phyloP scores from a whole-genome alignment of 192 early-diverging fungal genomes.

The Coemansia sp. region DNA sequence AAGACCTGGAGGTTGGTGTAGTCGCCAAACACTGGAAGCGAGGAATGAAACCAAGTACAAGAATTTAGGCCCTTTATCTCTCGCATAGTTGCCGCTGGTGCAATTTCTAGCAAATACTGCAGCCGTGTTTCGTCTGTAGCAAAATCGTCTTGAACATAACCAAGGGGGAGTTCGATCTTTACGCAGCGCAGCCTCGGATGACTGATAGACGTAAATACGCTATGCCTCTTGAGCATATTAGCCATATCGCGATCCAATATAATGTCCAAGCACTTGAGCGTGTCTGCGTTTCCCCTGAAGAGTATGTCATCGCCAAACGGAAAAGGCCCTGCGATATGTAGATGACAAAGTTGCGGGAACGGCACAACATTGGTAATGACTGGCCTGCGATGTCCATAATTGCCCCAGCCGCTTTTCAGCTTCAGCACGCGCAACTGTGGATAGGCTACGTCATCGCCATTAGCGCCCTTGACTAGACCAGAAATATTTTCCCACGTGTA shows the following conservation, averaged over 20 bases:
- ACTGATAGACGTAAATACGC: slow-evolving; percentile 2
- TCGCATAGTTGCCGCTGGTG: neutral
- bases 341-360: slow-evolving; percentile 11
- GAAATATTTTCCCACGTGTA: neutral
- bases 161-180: neutral
- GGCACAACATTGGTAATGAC: neutral
- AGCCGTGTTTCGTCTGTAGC: neutral
- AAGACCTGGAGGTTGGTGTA: neutral
- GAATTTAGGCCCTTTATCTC: neutral
- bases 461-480: slow-evolving; percentile 4
- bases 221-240: slow-evolving; percentile 4
- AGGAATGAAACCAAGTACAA: neutral
- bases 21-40: neutral
- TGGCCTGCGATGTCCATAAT: too few relatives aligned
- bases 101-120: neutral
- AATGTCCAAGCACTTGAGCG: slow-evolving; percentile 8
- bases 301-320: slow-evolving; percentile 20
- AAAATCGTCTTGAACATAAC: neutral
- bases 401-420: neutral
- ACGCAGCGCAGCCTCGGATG: neutral
- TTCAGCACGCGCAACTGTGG: neutral
- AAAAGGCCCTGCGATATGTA: neutral
- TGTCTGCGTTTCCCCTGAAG: slow-evolving; percentile 9
- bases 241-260: neutral
- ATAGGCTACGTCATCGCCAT: neutral